Base-by-base conservation (phyloP, 2,329 filamentous ascomycete genomes). In the Fusarium burgessii region DNA sequence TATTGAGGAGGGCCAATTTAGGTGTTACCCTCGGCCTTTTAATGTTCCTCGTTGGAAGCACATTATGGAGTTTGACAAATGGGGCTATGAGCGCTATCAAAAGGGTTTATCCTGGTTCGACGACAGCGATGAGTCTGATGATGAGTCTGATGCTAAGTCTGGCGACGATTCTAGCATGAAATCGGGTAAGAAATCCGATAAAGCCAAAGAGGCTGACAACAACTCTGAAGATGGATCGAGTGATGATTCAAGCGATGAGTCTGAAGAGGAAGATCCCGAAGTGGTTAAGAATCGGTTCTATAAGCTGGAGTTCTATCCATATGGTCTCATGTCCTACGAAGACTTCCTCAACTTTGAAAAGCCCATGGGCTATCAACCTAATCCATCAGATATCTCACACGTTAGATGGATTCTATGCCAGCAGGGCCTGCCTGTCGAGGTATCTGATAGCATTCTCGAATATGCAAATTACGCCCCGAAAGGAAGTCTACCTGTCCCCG, bases 341-440 rank as follows among this genome's bases (percentile, higher is more conserved):
- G 49, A 57, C 3, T 38, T 69, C 7, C 29, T 70, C 14, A 32
- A 46, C 6, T 69, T 70, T 12, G 66, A 69, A 32, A 58, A 50
- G 6, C 46, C 27, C 2, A 8, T 27, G 0, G 35, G 9, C 5
- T 64, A 46, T 18, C 58, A 46, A 12, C 58, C 58, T 5, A 33
- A 41, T 14, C 3, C 23, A 13, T 40, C 23, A 5, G 60, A 70
- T 9, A n/a, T 57, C 7, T 10, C 7, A 4, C 10, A 55, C 3
- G 35, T 51, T 11, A 27, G 18, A 18, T 17, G 10, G 40, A 40
- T 65, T 2, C 6, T 68, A 0, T 27, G 38, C 1, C 41, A 59
- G 17, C 25, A 49, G 4, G 42, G 54, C 7, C 49, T 70, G 3
- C 66, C 66, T 2, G 14, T 12, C 10, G 66, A 70, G 10, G 1